Percentiles rank a stretch among this genome's conserved stretches.
These are phyloP conservation scores for Sporothrix brunneoviolacea DNA, from an alignment of 2,329 filamentous ascomycete species.

Conservation along the genomic window DNA sequence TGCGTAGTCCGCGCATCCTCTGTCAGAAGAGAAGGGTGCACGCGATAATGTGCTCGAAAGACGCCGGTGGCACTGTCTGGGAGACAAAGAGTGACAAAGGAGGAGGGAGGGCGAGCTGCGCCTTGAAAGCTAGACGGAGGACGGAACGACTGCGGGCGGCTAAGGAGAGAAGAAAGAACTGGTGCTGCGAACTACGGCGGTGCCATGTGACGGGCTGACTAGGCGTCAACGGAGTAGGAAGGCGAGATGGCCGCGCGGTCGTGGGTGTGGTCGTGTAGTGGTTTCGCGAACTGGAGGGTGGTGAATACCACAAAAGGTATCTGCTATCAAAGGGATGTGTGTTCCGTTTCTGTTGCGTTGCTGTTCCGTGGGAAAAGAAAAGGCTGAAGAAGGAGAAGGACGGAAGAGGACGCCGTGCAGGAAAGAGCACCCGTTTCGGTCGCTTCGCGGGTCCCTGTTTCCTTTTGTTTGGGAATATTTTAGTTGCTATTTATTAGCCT, in stretches of 20 bases:
- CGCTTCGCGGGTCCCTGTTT: not conserved
- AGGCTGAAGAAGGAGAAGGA: not conserved
- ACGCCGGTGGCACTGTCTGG: not conserved
- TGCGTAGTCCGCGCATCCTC: conserved; percentile 9
- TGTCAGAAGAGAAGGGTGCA: conserved; percentile 5
- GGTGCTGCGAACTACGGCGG: not conserved
- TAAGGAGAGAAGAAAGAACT: not conserved
- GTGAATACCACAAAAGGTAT: no score
- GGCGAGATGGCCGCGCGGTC: not conserved
- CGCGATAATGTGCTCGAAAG: not conserved
- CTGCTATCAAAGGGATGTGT: no score
- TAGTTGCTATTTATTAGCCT: not conserved
- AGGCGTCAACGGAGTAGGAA: conserved; percentile 3
- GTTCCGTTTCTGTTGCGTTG: no score
- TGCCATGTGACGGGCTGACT: conserved; percentile 10
- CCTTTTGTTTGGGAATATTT: not conserved
- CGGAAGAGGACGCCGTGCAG: not conserved
- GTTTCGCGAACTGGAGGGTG: not conserved
- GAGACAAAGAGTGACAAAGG: conserved; percentile 1
- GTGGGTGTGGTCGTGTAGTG: not conserved
- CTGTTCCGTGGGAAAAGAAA: not conserved
- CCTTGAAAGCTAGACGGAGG: no score
- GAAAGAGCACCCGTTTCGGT: not conserved
- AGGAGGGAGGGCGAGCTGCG: not conserved
- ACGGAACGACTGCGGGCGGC: not conserved